Conservation (phyloP, 2,329 filamentous ascomycete species). For the Cucurbitaria berberidis region DNA sequence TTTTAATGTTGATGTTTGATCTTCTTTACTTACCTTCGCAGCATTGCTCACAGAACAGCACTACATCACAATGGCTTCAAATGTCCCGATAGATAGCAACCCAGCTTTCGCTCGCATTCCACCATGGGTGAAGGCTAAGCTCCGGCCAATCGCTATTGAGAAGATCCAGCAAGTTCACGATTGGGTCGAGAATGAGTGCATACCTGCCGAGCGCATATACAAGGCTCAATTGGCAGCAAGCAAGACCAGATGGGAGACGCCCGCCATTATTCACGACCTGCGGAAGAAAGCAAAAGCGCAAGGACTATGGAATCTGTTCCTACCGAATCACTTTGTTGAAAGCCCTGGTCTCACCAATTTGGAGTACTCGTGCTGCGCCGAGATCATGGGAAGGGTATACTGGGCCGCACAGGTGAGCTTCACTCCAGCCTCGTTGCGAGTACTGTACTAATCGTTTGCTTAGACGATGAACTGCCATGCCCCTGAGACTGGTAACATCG, state of each 20-base stretch:
- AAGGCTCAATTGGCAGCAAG: constrained; percentile 46
- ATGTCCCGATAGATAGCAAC: constrained; percentile 31
- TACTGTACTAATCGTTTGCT: background rate
- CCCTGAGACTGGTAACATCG: constrained; percentile 60
- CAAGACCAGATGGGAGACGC: constrained; percentile 47
- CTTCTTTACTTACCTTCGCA: constrained; percentile 8
- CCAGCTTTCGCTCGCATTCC: constrained; percentile 50
- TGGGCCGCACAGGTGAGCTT: constrained; percentile 51
- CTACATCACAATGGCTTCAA: constrained; percentile 20
- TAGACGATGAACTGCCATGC: constrained; percentile 56
- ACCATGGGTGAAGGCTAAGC: constrained; percentile 58
- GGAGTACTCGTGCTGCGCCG: constrained; percentile 55
- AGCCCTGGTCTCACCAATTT: constrained; percentile 55
- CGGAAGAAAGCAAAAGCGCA: constrained; percentile 51
- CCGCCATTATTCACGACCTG: constrained; percentile 51
- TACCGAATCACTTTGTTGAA: constrained; percentile 51
- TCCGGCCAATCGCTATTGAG: constrained; percentile 53
- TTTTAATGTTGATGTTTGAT: constrained; percentile 5
- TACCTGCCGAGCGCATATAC: constrained; percentile 53
- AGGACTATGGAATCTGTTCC: constrained; percentile 51
- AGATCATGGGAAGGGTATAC: constrained; percentile 56
- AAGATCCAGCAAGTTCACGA: constrained; percentile 53
- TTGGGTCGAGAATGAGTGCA: constrained; percentile 55
- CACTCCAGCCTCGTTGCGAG: background rate
- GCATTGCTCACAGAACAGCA: background rate